phyloP scores from a whole-genome alignment of 345 rosid genomes.

The Erodium maritimum region DNA sequence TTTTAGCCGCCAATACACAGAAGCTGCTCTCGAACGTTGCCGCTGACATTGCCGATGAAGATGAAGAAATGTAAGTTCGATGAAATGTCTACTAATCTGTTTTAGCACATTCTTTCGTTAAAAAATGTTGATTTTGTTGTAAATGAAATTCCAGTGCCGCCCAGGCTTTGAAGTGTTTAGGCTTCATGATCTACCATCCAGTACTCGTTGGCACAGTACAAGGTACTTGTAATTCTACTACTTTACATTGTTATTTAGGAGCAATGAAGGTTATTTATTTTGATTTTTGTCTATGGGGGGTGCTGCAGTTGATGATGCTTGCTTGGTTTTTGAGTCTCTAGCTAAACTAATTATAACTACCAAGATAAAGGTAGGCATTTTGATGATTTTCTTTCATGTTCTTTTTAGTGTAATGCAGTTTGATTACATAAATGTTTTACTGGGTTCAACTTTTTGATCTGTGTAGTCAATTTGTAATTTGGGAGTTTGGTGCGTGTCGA shows the following conservation, averaged over 20 bases:
- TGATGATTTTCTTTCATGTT: neutral
- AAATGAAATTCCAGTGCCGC: conserved; percentile 24
- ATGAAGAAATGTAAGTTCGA: conserved; percentile 36
- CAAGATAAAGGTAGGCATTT: conserved; percentile 32
- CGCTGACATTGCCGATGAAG: conserved; percentile 18
- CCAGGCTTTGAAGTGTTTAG: conserved; percentile 51
- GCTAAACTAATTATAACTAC: conserved; percentile 24
- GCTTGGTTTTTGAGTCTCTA: conserved; percentile 24
- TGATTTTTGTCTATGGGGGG: neutral
- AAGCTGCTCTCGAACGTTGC: conserved; percentile 14
- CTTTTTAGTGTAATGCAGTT: neutral
- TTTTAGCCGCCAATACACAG: conserved; percentile 18
- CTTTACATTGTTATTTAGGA: neutral
- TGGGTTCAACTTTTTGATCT: conserved; percentile 9
- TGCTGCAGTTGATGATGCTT: conserved; percentile 24
- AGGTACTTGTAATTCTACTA: conserved; percentile 13
- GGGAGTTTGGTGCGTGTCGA: conserved; percentile 48
- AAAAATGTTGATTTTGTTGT: neutral
- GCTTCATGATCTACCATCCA: conserved; percentile 45
- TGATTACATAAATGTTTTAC: neutral
- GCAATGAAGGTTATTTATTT: neutral
- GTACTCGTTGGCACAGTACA: conserved; percentile 23
- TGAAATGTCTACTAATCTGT: neutral
- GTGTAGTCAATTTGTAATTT: conserved; percentile 39
- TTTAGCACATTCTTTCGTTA: neutral